Base-by-base conservation (phyloP, 1,284 basidiomycete genomes). In the Schizopora paradoxa region DNA sequence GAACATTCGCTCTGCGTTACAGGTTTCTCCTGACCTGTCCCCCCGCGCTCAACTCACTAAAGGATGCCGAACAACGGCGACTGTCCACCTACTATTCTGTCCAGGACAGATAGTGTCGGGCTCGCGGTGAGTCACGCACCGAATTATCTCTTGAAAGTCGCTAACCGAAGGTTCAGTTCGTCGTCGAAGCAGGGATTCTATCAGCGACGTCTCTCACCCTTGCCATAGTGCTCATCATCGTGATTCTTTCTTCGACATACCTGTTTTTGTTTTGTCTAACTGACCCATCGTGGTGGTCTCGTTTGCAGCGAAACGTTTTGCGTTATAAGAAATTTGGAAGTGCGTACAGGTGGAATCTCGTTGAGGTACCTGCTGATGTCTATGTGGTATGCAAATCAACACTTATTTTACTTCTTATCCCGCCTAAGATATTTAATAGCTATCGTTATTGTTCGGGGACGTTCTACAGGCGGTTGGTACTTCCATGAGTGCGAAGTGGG, bases 381-480 rank as follows among this genome's bases (percentile, higher is more conserved):
- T 40, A 40, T n/a, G 16, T 40, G 37, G 37, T 40, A 31, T 8
- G 28, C 8, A 31, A n/a, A 31, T 31, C n/a, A 31, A 31, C n/a
- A 31, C n/a, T 31, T 31, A 8, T n/a, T 10, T 18, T 8, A 18
- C 18, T 18, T 18, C 18, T 16, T 4, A 21, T 16, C 8, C 8
- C 14, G 3, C 14, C 13, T 3, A 21, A 16, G 36, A 21, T 13
- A 10, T 22, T 16, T 23, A 35, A 35, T 18, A 40, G 37, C 19
- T 40, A 10, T 40, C 25, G 10, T 23, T 40, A 10, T 40, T 40
- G 6, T 14, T 14, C n/a, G 19, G 19, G 11, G 37, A 40, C 37
- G 16, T 11, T 14, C 21, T 40, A 14, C 37, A 40, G 16, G 37
- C 37, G 11, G 26, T 40, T 16, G 37, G 37, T 14, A 14, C 14